A percentile compares a stretch with the other conserved stretches of the same genome.
Conservation (phyloP, 179 eudicot genomes). For the Beta macrorhiza region DNA sequence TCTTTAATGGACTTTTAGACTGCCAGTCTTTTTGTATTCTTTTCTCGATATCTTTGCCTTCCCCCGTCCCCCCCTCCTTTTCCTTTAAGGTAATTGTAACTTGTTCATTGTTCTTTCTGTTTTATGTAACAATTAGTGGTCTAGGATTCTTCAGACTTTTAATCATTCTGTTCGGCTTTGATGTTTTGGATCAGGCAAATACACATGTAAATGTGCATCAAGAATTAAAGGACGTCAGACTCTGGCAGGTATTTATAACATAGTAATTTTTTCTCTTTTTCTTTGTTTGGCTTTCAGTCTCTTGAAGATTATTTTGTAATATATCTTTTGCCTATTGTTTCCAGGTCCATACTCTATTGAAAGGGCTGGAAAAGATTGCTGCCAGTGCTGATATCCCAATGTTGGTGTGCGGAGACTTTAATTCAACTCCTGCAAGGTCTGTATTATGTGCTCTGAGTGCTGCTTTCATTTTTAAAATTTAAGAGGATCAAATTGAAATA, state of each 20-base stretch:
- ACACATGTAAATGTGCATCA: constrained; percentile 92
- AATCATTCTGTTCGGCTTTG: background rate
- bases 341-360: constrained; percentile 89
- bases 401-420: constrained; percentile 97
- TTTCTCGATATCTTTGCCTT: background rate
- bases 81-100: background rate
- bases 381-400: constrained; percentile 95
- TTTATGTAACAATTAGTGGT: background rate
- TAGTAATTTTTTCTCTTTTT: background rate
- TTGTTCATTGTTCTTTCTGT: background rate
- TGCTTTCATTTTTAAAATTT: background rate
- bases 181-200: constrained; percentile 65
- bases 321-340: constrained; percentile 7
- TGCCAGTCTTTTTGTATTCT: background rate
- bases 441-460: constrained; percentile 16
- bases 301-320: background rate
- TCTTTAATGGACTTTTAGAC: too few relatives aligned
- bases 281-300: background rate
- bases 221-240: constrained; percentile 89
- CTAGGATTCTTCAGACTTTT: background rate
- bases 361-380: constrained; percentile 97
- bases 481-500: background rate
- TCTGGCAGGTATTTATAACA: constrained; percentile 78
- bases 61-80: background rate
- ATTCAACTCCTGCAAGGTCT: constrained; percentile 91